phyloP scores from a whole-genome alignment of 352 stramenopile species.

The Globisporangium acanthophoron region DNA sequence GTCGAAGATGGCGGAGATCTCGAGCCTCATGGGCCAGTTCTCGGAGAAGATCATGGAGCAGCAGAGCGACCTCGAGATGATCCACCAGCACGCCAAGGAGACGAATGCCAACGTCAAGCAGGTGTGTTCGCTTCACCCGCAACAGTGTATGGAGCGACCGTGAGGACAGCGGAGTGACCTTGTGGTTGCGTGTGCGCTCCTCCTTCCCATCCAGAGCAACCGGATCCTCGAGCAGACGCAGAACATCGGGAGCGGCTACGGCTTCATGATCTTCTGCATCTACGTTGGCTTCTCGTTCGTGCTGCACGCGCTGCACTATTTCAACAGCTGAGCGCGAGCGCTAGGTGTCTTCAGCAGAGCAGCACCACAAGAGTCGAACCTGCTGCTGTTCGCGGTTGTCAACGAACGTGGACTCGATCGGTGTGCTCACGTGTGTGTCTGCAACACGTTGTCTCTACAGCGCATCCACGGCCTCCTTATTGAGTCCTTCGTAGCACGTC shows the following conservation, averaged over 20 bases:
- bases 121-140: constrained; percentile 16
- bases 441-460: constrained; percentile 25
- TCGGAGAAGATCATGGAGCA: constrained; percentile 83
- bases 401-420: neutral
- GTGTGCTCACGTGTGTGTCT: neutral
- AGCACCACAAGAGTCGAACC: too few species aligned
- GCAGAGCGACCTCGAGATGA: constrained; percentile 71
- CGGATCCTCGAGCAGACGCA: constrained; percentile 70
- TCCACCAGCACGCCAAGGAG: constrained; percentile 62
- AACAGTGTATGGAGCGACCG: too few species aligned
- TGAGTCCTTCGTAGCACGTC: constrained; percentile 93
- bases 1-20: constrained; percentile 83
- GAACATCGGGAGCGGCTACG: constrained; percentile 68
- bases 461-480: constrained; percentile 73
- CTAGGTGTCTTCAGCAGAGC: neutral
- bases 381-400: too few species aligned
- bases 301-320: constrained; percentile 77
- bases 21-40: constrained; percentile 81
- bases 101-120: constrained; percentile 71
- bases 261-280: constrained; percentile 86
- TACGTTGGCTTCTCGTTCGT: constrained; percentile 68
- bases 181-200: too few species aligned
- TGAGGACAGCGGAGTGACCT: too few species aligned
- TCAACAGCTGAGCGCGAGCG: constrained; percentile 43
- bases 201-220: constrained; percentile 40